A percentile compares a stretch with the other conserved stretches of the same genome.
These are phyloP conservation scores for Leccinum subgranulosum DNA, from an alignment of 768 basidiomycete species.

Conservation along the genomic window DNA sequence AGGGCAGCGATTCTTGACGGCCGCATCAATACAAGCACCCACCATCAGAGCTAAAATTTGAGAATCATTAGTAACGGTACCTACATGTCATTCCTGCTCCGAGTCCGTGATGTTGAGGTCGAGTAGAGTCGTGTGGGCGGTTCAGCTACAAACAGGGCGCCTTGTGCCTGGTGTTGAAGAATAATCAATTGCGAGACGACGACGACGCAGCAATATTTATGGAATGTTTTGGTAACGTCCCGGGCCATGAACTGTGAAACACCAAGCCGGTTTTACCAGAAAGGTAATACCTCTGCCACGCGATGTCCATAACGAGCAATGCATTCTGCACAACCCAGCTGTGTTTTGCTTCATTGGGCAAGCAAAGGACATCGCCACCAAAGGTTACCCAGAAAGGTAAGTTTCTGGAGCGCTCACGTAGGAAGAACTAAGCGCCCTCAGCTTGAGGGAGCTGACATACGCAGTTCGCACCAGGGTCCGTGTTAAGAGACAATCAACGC, in stretches of 20 bases:
- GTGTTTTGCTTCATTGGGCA: constrained; percentile 23
- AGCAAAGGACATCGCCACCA: constrained; percentile 16
- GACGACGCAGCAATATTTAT: not conserved
- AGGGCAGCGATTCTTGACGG: constrained; percentile 1
- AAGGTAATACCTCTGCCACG: constrained; percentile 2
- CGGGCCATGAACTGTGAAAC: no score
- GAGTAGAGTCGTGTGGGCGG: not conserved
- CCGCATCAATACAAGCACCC: not conserved
- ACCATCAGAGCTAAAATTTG: not conserved
- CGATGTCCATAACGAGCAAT: constrained; percentile 22
- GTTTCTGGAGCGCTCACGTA: constrained; percentile 2
- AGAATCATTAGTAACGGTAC: not conserved
- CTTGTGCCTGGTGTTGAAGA: not conserved
- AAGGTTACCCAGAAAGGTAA: constrained; percentile 25
- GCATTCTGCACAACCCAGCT: constrained; percentile 16
- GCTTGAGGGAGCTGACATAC: constrained; percentile 28
- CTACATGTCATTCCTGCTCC: not conserved
- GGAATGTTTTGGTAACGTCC: not conserved
- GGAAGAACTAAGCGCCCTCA: not conserved
- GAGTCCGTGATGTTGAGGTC: not conserved
- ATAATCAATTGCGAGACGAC: no score
- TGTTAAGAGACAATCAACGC: constrained; percentile 25
- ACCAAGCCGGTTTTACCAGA: not conserved
- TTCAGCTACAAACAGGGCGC: not conserved
- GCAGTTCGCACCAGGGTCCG: constrained; percentile 27